phyloP scores from a whole-genome alignment of 2,329 filamentous ascomycete species.

The Ophiostoma montium region DNA sequence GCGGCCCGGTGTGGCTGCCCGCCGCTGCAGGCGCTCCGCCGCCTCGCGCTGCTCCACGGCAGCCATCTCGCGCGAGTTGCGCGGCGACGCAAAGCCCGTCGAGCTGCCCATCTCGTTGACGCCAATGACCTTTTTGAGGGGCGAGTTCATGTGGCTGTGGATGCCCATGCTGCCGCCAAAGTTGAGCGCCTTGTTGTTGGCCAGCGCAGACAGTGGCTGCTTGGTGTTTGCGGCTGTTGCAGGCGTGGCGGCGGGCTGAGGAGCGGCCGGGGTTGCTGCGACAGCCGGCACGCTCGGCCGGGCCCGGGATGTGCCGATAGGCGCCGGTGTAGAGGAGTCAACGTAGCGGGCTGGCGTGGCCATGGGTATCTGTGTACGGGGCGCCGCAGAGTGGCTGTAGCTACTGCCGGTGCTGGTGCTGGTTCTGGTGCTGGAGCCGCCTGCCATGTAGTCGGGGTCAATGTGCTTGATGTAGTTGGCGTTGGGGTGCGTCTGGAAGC shows the following conservation, averaged over 20 bases:
- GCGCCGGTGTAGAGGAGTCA: constrained; percentile 20
- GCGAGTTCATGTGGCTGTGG: constrained; percentile 67
- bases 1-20: constrained; percentile 21
- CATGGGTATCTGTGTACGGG: constrained; percentile 30
- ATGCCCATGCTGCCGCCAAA: constrained; percentile 67
- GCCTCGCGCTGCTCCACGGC: constrained; percentile 35
- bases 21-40: constrained; percentile 20
- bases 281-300: constrained; percentile 13
- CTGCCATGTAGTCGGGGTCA: constrained; percentile 44
- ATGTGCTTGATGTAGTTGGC: constrained; percentile 62
- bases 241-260: constrained; percentile 2
- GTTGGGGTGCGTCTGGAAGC: constrained; percentile 72
- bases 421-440: constrained; percentile 19
- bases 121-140: constrained; percentile 62
- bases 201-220: constrained; percentile 12
- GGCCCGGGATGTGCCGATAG: constrained; percentile 5
- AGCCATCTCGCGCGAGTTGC: constrained; percentile 49
- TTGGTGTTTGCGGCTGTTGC: constrained; percentile 9
- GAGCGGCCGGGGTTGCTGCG: neutral
- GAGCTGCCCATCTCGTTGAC: constrained; percentile 39
- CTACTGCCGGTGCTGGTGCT: constrained; percentile 21
- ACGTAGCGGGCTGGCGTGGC: constrained; percentile 15
- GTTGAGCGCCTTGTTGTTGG: constrained; percentile 15
- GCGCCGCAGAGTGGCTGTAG: constrained; percentile 20
- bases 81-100: constrained; percentile 30